Conservation (phyloP, 2,329 filamentous ascomycete species). For the Dactylonectria estremocensis region DNA sequence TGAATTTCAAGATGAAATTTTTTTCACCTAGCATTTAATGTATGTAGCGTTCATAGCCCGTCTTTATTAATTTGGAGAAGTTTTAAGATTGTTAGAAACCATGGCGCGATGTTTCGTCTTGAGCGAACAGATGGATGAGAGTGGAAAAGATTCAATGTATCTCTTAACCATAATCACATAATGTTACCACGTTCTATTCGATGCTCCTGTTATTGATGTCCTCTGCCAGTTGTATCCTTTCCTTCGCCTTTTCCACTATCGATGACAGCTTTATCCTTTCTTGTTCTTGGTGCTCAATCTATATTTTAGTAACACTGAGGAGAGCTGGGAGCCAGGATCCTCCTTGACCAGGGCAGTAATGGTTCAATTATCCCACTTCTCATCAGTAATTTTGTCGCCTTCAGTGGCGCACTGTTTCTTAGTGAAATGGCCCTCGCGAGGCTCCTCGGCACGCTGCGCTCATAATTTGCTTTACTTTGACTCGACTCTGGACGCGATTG, state of each 20-base stretch:
- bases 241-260: too few species aligned
- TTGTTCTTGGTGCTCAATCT: not conserved
- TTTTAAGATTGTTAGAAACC: conserved; percentile 21
- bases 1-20: not conserved
- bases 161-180: conserved; percentile 1
- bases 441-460: conserved; percentile 9
- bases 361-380: conserved; percentile 27
- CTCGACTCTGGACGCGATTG: too few species aligned
- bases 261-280: not conserved
- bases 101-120: not conserved
- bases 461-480: too few species aligned
- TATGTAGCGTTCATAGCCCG: conserved; percentile 24
- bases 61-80: conserved; percentile 12
- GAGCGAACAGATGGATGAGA: conserved; percentile 1
- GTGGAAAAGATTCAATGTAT: conserved; percentile 9
- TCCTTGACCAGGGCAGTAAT: conserved; percentile 27
- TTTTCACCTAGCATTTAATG: conserved; percentile 4
- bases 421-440: not conserved
- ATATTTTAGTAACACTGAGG: not conserved
- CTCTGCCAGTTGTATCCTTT: too few species aligned
- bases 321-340: conserved; percentile 16
- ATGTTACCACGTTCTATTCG: not conserved
- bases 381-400: conserved; percentile 3
- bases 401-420: conserved; percentile 22
- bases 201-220: not conserved